Conservation (phyloP, 768 basidiomycete genomes). For the Auriscalpium vulgare region DNA sequence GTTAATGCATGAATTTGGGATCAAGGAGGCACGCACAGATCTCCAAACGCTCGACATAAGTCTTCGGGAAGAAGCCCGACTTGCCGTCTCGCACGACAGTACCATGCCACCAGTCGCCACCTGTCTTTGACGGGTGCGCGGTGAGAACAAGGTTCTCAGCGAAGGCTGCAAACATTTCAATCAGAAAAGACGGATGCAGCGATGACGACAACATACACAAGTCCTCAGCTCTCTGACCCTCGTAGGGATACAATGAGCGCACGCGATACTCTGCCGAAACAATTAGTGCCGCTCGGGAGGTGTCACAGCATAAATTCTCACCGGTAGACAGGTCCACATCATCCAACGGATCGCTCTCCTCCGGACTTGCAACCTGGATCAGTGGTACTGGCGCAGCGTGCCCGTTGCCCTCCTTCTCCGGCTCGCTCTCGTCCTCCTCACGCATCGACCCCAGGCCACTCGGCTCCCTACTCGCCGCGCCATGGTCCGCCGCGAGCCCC, state of each 20-base stretch:
- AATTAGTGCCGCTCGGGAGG: slow-evolving; percentile 1
- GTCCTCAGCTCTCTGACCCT: slow-evolving; percentile 84
- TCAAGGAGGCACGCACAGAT: slow-evolving; percentile 40
- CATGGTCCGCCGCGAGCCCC: slow-evolving; percentile 71
- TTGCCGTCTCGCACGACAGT: slow-evolving; percentile 54
- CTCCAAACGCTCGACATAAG: slow-evolving; percentile 71
- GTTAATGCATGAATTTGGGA: slow-evolving; percentile 5
- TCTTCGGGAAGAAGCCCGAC: slow-evolving; percentile 84
- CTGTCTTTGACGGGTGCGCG: slow-evolving; percentile 81
- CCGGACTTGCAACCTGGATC: slow-evolving; percentile 45
- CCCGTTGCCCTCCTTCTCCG: slow-evolving; percentile 22
- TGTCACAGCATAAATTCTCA: slow-evolving; percentile 25
- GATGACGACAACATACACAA: slow-evolving; percentile 47
- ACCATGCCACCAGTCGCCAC: slow-evolving; percentile 93
- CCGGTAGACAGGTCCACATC: slow-evolving; percentile 65
- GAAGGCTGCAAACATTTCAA: slow-evolving; percentile 47
- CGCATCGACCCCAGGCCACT: slow-evolving; percentile 42
- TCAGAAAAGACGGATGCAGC: slow-evolving; percentile 1
- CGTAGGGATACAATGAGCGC: slow-evolving; percentile 76
- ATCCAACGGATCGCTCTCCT: slow-evolving; percentile 45
- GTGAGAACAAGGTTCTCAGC: slow-evolving; percentile 66
- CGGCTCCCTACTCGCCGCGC: slow-evolving; percentile 23
- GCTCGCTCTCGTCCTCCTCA: slow-evolving; percentile 56
- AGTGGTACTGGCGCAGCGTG: slow-evolving; percentile 36
- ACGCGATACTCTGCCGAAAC: slow-evolving; percentile 54